A percentile compares a stretch with the other conserved stretches of the same genome.
Conservation (phyloP, 305 asterid genomes). For the Fraxinus velutina region DNA sequence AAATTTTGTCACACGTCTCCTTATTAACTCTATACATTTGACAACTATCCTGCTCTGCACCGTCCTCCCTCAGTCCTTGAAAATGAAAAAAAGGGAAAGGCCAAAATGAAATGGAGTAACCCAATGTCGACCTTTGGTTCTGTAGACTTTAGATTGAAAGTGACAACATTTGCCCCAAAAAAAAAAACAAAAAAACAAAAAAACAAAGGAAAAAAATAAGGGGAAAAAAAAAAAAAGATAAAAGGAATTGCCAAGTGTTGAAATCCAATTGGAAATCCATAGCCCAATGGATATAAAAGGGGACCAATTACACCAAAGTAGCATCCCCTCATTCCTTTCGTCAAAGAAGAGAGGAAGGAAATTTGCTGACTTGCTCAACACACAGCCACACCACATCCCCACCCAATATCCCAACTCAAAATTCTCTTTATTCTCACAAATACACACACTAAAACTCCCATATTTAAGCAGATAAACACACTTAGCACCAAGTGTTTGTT, state of each 20-base stretch:
- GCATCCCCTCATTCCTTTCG: conserved; percentile 29
- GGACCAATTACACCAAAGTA: conserved; percentile 25
- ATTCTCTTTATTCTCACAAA: neutral
- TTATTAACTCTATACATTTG: neutral
- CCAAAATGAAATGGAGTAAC: neutral
- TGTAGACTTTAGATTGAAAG: conserved; percentile 50
- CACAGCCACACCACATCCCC: conserved; percentile 6
- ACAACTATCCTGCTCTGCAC: neutral
- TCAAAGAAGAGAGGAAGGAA: conserved; percentile 17
- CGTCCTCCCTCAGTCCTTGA: neutral
- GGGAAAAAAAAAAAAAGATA: neutral
- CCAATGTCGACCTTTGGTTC: neutral
- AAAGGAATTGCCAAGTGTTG: conserved; percentile 27
- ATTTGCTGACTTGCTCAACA: conserved; percentile 22
- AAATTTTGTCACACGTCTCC: neutral
- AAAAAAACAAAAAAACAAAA: too few relatives aligned
- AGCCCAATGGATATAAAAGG: conserved; percentile 32
- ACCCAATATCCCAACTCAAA: conserved; percentile 3
- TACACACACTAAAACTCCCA: neutral
- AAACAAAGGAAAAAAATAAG: neutral
- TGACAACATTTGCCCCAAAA: conserved; percentile 26
- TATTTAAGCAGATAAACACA: neutral
- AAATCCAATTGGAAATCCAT: conserved; percentile 18
- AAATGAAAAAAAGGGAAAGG: neutral
- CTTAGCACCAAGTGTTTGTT: neutral